A percentile compares a stretch with the other conserved stretches of the same genome.
These are phyloP conservation scores for Sodiomyces alkalinus DNA, from an alignment of 2,329 filamentous ascomycete species.

Conservation along the genomic window DNA sequence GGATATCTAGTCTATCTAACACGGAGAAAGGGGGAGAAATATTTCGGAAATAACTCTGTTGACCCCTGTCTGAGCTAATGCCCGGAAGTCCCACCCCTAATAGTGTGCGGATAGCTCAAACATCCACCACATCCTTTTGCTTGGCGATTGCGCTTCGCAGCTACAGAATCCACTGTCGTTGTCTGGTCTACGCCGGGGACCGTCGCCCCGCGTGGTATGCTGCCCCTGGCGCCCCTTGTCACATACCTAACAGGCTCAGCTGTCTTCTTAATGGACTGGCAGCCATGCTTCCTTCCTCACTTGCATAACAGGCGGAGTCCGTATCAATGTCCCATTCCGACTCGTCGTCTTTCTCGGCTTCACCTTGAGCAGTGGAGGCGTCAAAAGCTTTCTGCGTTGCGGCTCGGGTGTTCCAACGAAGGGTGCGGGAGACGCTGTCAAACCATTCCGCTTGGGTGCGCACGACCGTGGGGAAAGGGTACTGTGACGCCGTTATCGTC, in stretches of 20 bases:
- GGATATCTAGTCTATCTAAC: too few species aligned
- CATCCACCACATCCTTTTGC: too few species aligned
- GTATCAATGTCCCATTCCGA: conserved; percentile 91
- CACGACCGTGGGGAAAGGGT: conserved; percentile 92
- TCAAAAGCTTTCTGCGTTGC: conserved; percentile 87
- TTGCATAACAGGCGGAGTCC: conserved; percentile 56
- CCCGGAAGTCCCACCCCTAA: too few species aligned
- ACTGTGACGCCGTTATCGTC: conserved; percentile 89
- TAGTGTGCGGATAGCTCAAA: too few species aligned
- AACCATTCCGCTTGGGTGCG: conserved; percentile 90
- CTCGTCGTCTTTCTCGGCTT: conserved; percentile 41
- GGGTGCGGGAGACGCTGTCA: conserved; percentile 78
- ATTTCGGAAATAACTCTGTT: too few species aligned
- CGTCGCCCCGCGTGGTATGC: too few species aligned
- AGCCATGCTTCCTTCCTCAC: conserved; percentile 54
- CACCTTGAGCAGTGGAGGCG: conserved; percentile 15
- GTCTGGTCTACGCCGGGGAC: too few species aligned
- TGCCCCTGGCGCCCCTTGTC: too few species aligned
- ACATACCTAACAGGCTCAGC: conserved; percentile 58
- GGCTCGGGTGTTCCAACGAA: conserved; percentile 89
- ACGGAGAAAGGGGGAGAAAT: too few species aligned
- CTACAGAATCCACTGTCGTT: too few species aligned
- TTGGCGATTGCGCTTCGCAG: too few species aligned
- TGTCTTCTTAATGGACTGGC: conserved; percentile 56
- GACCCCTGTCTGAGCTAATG: too few species aligned